Conservation (phyloP, 345 rosid species). For the Citrus reticulata region DNA sequence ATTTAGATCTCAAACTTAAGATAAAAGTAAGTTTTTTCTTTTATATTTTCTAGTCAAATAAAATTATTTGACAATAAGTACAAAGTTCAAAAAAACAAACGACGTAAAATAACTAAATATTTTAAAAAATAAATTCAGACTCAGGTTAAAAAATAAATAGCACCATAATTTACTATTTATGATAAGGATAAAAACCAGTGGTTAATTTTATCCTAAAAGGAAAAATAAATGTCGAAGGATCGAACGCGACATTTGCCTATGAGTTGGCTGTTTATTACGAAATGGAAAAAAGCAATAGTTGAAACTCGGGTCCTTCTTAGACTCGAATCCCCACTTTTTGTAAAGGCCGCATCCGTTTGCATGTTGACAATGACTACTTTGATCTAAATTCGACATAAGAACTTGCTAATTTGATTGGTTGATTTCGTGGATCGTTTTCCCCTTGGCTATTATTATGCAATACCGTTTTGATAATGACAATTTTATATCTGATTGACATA, state of each 20-base stretch:
- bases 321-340: not conserved
- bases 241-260: not conserved
- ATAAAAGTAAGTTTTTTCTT: too few relatives aligned
- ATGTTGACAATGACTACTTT: not conserved
- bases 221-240: not conserved
- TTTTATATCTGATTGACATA: too few relatives aligned
- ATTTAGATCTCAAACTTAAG: too few relatives aligned
- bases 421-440: not conserved
- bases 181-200: too few relatives aligned
- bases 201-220: not conserved
- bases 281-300: not conserved
- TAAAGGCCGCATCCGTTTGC: not conserved
- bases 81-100: too few relatives aligned
- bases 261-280: not conserved
- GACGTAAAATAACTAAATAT: rapidly evolving
- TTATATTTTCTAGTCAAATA: too few relatives aligned
- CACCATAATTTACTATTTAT: too few relatives aligned
- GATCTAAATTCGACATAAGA: not conserved
- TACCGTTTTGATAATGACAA: too few relatives aligned
- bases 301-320: too few relatives aligned
- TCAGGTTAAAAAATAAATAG: too few relatives aligned
- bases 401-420: not conserved
- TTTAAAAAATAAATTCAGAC: rapidly evolving
- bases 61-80: too few relatives aligned
- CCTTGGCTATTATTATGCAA: too few relatives aligned